A percentile compares a stretch with the other conserved stretches of the same genome.
Evolutionary conservation across 176 grass and related monocot genomes (phyloP).

Genomic region (Rhynchospora pubera): DNA sequence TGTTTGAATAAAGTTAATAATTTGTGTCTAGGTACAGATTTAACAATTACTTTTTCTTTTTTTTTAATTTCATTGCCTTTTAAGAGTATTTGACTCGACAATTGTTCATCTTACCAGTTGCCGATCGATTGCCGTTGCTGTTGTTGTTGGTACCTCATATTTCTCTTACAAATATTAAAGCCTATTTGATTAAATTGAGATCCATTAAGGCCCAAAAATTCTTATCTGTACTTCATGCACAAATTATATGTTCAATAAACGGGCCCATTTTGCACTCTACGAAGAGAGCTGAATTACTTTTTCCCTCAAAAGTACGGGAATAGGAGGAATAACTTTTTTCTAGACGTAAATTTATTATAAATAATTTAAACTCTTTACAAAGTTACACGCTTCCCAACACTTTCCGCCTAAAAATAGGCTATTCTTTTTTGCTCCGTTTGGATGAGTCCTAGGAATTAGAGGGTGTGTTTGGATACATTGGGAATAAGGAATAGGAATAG

Average conservation of each 20-base stretch:
- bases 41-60: not conserved
- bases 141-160: not conserved
- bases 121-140: no score
- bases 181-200: not conserved
- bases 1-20: not conserved
- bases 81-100: not conserved
- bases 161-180: no score
- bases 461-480: no score
- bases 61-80: not conserved
- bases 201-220: constrained; percentile 4
- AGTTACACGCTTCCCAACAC: no score
- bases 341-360: no score
- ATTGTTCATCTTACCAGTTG: not conserved
- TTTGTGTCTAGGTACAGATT: not conserved
- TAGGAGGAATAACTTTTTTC: no score
- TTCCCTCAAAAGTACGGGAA: not conserved
- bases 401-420: no score
- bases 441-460: no score
- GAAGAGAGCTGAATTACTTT: not conserved
- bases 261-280: not conserved
- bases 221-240: not conserved
- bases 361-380: no score
- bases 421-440: no score
- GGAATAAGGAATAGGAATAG: no score
- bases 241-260: not conserved